A percentile compares a stretch with the other conserved stretches of the same genome.
Conservation (phyloP, 1,284 basidiomycete genomes). For the Neonothopanus nambi region DNA sequence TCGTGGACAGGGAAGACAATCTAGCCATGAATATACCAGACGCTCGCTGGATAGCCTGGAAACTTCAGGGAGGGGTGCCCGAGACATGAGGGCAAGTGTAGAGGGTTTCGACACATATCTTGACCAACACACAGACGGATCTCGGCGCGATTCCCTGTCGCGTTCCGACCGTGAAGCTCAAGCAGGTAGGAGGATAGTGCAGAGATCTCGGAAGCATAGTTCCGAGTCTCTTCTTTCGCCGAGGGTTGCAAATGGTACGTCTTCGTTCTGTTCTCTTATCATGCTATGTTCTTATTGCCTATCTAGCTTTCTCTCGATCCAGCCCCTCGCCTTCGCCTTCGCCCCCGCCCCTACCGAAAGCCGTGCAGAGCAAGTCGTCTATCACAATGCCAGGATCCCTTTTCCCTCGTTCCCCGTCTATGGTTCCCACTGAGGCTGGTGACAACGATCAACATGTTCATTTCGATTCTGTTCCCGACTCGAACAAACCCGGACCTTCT, state of each 20-base stretch:
- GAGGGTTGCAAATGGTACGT: constrained; percentile 5
- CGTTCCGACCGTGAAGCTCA: too few species aligned
- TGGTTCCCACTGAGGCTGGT: constrained; percentile 44
- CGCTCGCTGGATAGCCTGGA: too few species aligned
- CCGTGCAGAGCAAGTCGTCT: constrained; percentile 43
- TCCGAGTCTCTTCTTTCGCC: too few species aligned
- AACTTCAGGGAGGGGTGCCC: too few species aligned
- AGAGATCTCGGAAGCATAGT: too few species aligned
- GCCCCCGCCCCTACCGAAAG: constrained; percentile 33
- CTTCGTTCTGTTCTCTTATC: not conserved
- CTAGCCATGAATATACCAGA: too few species aligned
- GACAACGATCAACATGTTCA: constrained; percentile 9
- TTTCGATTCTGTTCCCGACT: not conserved
- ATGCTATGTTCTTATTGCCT: not conserved
- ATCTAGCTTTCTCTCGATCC: constrained; percentile 25
- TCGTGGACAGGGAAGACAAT: not conserved
- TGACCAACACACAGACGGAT: too few species aligned
- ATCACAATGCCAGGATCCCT: constrained; percentile 78
- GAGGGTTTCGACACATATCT: too few species aligned
- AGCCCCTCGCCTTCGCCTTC: constrained; percentile 27
- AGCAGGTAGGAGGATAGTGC: too few species aligned
- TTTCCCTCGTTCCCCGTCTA: constrained; percentile 67
- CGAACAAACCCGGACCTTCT: constrained; percentile 10
- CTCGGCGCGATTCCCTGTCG: too few species aligned
- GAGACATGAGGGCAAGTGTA: too few species aligned